Percentiles rank a stretch among this genome's conserved stretches.
phyloP scores from a whole-genome alignment of 108 stramenopile genomes.

The Discostella stelligeroides region DNA sequence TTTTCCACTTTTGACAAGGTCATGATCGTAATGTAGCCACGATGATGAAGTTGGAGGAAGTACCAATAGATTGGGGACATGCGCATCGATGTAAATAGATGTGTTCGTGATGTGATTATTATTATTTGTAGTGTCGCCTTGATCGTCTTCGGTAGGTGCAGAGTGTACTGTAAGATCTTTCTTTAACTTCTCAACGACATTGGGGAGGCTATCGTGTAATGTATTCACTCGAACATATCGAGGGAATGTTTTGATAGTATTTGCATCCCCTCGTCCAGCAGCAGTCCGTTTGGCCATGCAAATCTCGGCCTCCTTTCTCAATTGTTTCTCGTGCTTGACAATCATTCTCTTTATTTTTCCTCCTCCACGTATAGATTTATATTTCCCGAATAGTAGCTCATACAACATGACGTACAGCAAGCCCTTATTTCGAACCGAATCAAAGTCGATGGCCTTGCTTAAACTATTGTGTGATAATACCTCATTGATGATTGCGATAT shows the following conservation, averaged over 20 bases:
- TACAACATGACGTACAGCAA: conserved; percentile 83
- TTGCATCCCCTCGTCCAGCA: neutral
- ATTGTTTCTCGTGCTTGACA: conserved; percentile 57
- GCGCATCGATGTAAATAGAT: conserved; percentile 66
- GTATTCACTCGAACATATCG: conserved; percentile 88
- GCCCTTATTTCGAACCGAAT: conserved; percentile 50
- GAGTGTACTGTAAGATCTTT: conserved; percentile 8
- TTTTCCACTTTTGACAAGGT: conserved; percentile 71
- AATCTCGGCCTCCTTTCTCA: conserved; percentile 36
- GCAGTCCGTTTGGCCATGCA: conserved; percentile 16
- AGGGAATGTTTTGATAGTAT: conserved; percentile 52
- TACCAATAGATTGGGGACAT: conserved; percentile 86
- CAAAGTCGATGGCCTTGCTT: conserved; percentile 41
- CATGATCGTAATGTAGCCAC: conserved; percentile 50
- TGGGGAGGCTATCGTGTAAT: conserved; percentile 46
- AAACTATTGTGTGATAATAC: conserved; percentile 38
- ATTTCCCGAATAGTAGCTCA: conserved; percentile 82
- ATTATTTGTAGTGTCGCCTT: too few species aligned
- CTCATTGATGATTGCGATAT: conserved; percentile 38
- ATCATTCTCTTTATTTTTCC: conserved; percentile 84
- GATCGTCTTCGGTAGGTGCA: conserved; percentile 1
- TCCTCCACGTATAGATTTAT: conserved; percentile 81
- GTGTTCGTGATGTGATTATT: neutral
- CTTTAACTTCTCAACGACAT: conserved; percentile 48
- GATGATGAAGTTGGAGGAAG: conserved; percentile 58